A percentile compares a stretch with the other conserved stretches of the same genome.
These are phyloP conservation scores for Penicillium malachiteum DNA, from an alignment of 495 filamentous ascomycete genomes.

Conservation along the genomic window DNA sequence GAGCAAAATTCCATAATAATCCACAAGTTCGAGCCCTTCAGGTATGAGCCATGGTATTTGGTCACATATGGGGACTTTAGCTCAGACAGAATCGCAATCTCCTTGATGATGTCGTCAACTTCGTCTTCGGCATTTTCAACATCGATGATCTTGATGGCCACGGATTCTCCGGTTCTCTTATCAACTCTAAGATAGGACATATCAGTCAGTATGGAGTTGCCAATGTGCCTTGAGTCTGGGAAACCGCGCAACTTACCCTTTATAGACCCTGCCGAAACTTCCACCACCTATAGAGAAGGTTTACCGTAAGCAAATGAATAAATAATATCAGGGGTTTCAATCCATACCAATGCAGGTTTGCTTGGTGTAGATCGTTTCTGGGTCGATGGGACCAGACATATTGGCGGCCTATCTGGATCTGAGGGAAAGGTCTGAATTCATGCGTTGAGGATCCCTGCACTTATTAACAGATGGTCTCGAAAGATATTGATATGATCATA, in stretches of 20 bases:
- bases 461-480: too few species aligned
- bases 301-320: slow-evolving; percentile 3
- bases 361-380: slow-evolving; percentile 86
- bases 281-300: slow-evolving; percentile 60
- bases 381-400: slow-evolving; percentile 61
- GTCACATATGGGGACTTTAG: slow-evolving; percentile 93
- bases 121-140: slow-evolving; percentile 98
- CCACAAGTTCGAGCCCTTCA: slow-evolving; percentile 94
- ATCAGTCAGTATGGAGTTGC: not conserved
- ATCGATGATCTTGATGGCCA: slow-evolving; percentile 96
- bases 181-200: slow-evolving; percentile 62
- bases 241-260: slow-evolving; percentile 60
- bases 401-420: slow-evolving; percentile 17
- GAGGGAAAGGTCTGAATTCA: not conserved
- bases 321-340: not conserved
- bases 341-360: slow-evolving; percentile 86
- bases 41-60: slow-evolving; percentile 92
- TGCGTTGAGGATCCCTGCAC: not conserved
- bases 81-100: slow-evolving; percentile 94
- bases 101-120: slow-evolving; percentile 97
- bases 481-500: too few species aligned
- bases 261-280: slow-evolving; percentile 94
- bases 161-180: slow-evolving; percentile 77
- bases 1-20: slow-evolving; percentile 97
- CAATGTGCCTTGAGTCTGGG: not conserved